phyloP scores from a whole-genome alignment of 2,329 filamentous ascomycete genomes.

The Aspergillus sp. region DNA sequence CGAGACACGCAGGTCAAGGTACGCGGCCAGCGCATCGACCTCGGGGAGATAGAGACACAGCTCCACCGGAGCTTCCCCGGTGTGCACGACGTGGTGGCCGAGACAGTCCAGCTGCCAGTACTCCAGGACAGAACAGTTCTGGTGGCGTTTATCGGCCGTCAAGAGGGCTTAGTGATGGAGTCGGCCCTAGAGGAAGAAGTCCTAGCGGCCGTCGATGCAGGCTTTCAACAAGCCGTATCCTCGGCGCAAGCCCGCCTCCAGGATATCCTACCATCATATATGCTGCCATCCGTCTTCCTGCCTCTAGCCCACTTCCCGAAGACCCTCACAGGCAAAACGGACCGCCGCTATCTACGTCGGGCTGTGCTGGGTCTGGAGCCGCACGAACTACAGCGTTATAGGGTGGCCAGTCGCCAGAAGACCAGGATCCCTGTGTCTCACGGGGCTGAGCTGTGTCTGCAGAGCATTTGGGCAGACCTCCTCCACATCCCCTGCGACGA shows the following conservation, averaged over 20 bases:
- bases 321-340: neutral
- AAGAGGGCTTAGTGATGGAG: too few relatives aligned
- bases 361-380: neutral
- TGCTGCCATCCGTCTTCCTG: neutral
- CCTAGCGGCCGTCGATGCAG: too few relatives aligned
- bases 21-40: constrained; percentile 13
- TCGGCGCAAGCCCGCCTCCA: too few relatives aligned
- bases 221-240: too few relatives aligned
- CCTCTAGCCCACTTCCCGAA: neutral
- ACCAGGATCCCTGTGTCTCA: too few relatives aligned
- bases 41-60: constrained; percentile 15
- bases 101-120: too few relatives aligned
- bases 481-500: neutral
- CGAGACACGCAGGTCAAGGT: neutral
- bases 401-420: too few relatives aligned
- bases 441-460: neutral
- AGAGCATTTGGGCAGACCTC: neutral
- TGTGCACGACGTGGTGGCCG: too few relatives aligned
- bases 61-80: neutral
- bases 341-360: neutral
- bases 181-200: too few relatives aligned
- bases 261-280: neutral
- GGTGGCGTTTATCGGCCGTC: too few relatives aligned
- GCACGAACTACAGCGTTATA: neutral
- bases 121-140: too few relatives aligned